These are phyloP conservation scores for Neofusicoccum laricinum DNA, from an alignment of 2,329 filamentous ascomycete species.

Conservation along the genomic window DNA sequence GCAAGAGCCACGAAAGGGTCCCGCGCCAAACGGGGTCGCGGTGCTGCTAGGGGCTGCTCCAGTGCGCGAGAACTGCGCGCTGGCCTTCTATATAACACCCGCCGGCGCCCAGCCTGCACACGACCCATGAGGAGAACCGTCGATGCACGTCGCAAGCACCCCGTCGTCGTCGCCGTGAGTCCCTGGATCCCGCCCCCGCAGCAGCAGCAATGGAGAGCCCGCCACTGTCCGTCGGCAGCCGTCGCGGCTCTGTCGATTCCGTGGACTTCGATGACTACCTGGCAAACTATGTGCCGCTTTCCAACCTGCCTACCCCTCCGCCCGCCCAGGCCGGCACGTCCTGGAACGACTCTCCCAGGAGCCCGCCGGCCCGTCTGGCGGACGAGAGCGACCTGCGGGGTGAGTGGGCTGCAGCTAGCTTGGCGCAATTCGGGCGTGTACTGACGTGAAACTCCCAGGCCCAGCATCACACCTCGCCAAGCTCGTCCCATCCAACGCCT, in stretches of 20 bases:
- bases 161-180: background rate
- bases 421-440: background rate
- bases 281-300: constrained; percentile 37
- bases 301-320: constrained; percentile 40
- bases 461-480: constrained; percentile 34
- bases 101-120: constrained; percentile 1
- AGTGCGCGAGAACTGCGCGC: constrained; percentile 5
- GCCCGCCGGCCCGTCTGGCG: background rate
- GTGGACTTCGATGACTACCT: constrained; percentile 40
- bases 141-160: background rate
- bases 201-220: constrained; percentile 17
- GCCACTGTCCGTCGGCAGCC: constrained; percentile 14
- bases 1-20: constrained; percentile 14
- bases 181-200: background rate
- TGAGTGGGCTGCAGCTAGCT: background rate
- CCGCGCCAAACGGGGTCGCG: constrained; percentile 11
- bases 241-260: constrained; percentile 25
- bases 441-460: constrained; percentile 22
- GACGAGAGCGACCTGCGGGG: constrained; percentile 12
- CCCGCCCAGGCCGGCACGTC: constrained; percentile 13
- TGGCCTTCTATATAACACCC: constrained; percentile 12
- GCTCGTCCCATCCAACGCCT: constrained; percentile 34
- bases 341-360: background rate
- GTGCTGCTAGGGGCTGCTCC: constrained; percentile 10
- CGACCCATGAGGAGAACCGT: background rate